These are phyloP conservation scores for Aspergillus taichungensis DNA, from an alignment of 495 filamentous ascomycete genomes.

Conservation along the genomic window DNA sequence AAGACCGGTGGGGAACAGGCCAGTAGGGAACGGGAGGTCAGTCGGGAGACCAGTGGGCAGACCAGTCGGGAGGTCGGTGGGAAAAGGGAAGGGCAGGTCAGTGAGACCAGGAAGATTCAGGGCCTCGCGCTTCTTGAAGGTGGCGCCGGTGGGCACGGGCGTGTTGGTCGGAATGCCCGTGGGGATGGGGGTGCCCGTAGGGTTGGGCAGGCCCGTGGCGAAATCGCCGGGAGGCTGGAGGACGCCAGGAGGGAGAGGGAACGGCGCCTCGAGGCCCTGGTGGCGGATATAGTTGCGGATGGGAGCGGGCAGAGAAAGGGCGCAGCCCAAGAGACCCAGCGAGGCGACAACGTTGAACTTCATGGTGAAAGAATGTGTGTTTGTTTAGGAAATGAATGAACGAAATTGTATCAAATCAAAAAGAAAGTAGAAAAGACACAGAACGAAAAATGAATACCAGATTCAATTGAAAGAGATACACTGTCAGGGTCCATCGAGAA, in stretches of 20 bases:
- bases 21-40: not conserved
- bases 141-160: not conserved
- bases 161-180: not conserved
- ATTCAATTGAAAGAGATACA: too few relatives aligned
- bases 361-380: slow-evolving; percentile 8
- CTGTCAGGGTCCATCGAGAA: too few relatives aligned
- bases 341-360: slow-evolving; percentile 8
- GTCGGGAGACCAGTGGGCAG: too few relatives aligned
- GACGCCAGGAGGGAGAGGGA: slow-evolving; percentile 1
- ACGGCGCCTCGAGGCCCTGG: not conserved
- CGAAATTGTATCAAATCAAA: slow-evolving; percentile 1
- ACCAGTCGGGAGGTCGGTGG: too few relatives aligned
- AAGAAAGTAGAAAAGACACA: not conserved
- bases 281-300: not conserved
- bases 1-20: not conserved
- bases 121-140: too few relatives aligned
- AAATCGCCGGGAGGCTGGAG: not conserved
- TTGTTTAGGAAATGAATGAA: slow-evolving; percentile 1
- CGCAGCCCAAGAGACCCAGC: slow-evolving; percentile 10
- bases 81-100: too few relatives aligned
- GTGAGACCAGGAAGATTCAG: too few relatives aligned
- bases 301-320: slow-evolving; percentile 11
- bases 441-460: too few relatives aligned
- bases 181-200: not conserved
- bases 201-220: not conserved